Base-by-base conservation (phyloP, 2,329 filamentous ascomycete genomes). In the Trichoderma brevicompactum region DNA sequence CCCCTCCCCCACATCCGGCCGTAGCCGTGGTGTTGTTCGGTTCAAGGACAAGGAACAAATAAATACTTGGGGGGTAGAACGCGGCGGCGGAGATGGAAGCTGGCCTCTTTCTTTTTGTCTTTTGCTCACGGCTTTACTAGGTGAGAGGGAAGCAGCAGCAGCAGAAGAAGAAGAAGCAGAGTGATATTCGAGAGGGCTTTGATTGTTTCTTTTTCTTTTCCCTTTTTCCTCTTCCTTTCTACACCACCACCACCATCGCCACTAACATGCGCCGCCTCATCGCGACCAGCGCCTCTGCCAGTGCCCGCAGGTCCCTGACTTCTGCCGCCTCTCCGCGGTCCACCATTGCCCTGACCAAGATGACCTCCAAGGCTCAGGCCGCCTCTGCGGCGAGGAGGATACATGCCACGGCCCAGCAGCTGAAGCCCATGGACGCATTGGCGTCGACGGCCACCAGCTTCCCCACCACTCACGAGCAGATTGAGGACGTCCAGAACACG, bases 381-480 rank as follows among this genome's bases (percentile, higher is more conserved):
- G 70, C 76, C 53, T 69, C 78, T 56, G 81, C 84, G 66, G 76
- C 79, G 60, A 79, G 85, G 72, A 81, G 85, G 73, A 77, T 89
- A 69, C 84, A 87, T 71, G 84, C 83, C 69, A 87, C 86, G 38
- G 81, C 82, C 10, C 80, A 80, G 71, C 83, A 87, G 70, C 80
- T 87, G 52, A 81, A 80, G 70, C 80, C 84, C 34, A 80, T 82
- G 66, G 80, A 80, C 53, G 81, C 82, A 15, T 78, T 87, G 61
- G 80, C 82, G 49, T 86, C 83, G 64, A 85, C 83, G 19, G 80
- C 85, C 10, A 83, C 83, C 53, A 83, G 79, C 75, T 94, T 89
- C 77, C 90, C 89, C 32, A 89, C 82, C 63, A 87, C 83, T 23
- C 92, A 95, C 80, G 88, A 90, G 62, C 87, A 87, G 79, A 88